Evolutionary conservation across 257 asterid genomes (phyloP).

Genomic region (Plantago major): DNA sequence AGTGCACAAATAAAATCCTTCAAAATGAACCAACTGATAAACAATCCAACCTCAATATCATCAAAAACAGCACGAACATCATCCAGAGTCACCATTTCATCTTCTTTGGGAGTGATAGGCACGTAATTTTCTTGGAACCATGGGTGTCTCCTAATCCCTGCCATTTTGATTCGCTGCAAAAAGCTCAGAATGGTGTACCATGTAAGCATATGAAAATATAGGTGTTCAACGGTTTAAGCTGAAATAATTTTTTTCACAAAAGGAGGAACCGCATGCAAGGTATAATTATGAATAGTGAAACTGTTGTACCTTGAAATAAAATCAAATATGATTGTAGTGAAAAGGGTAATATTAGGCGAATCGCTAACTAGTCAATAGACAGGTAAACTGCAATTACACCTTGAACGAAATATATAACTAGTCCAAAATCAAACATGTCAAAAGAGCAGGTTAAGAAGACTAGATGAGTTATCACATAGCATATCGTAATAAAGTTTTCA

Average conservation of each 20-base stretch:
- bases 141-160: slow-evolving; percentile 62
- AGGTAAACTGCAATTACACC: no score
- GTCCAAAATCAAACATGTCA: no score
- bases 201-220: background rate
- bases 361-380: no score
- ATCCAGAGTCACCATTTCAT: slow-evolving; percentile 80
- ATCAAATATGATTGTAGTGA: background rate
- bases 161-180: slow-evolving; percentile 77
- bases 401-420: no score
- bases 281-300: no score
- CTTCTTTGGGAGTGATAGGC: slow-evolving; percentile 61
- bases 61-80: slow-evolving; percentile 83
- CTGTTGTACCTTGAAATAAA: background rate
- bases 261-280: background rate
- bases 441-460: no score
- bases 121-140: slow-evolving; percentile 73
- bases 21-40: slow-evolving; percentile 5
- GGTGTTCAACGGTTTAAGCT: slow-evolving; percentile 9
- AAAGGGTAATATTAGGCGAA: no score
- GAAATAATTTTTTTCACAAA: slow-evolving; percentile 5
- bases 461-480: no score
- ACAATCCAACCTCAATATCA: slow-evolving; percentile 63
- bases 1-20: background rate
- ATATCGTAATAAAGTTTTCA: no score
- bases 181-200: slow-evolving; percentile 25